Conservation (phyloP, 2,329 filamentous ascomycete species). For the Penicillium fuscoglaucum region DNA sequence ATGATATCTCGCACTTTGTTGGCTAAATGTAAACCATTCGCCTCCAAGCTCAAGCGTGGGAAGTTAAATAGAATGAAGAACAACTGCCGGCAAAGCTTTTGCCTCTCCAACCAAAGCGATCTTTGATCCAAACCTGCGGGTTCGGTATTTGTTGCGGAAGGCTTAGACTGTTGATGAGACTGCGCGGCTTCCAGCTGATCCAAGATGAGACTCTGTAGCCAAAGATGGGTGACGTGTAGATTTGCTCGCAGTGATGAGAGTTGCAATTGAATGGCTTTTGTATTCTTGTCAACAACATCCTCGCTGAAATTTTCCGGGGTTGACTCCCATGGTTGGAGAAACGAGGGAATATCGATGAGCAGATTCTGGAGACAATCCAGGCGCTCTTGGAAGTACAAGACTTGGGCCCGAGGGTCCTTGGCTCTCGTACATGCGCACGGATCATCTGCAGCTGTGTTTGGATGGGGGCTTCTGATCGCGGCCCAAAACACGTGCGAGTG, state of each 20-base stretch:
- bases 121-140: background rate
- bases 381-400: background rate
- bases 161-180: background rate
- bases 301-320: background rate
- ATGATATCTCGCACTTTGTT: background rate
- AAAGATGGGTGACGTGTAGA: background rate
- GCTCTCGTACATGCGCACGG: background rate
- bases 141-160: background rate
- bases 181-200: background rate
- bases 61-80: background rate
- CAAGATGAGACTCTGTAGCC: background rate
- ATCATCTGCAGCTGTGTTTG: background rate
- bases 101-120: background rate
- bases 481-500: background rate
- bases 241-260: background rate
- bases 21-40: background rate
- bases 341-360: background rate
- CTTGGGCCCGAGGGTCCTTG: background rate
- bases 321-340: background rate
- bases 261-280: background rate
- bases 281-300: background rate
- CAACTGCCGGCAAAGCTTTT: background rate
- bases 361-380: background rate
- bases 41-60: background rate
- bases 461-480: background rate